Evolutionary conservation across 2,329 filamentous ascomycete genomes (phyloP).

Genomic region (Akanthomyces dipterigenus): DNA sequence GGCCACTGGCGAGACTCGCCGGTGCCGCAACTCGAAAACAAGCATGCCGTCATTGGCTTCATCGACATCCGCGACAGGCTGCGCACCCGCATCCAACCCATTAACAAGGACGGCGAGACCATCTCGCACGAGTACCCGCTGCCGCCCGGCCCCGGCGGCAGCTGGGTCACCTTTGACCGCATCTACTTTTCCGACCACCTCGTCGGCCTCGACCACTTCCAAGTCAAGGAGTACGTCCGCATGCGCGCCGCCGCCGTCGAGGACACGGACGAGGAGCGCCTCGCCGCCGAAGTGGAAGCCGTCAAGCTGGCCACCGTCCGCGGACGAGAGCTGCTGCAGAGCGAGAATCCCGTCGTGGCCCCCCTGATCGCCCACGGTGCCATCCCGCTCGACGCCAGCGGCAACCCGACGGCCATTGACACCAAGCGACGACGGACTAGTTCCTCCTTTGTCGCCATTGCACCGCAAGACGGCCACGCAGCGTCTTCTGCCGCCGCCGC

Average conservation of each 20-base stretch:
- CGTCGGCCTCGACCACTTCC: conserved; percentile 46
- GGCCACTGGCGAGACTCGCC: conserved; percentile 56
- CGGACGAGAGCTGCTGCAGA: conserved; percentile 35
- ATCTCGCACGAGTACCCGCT: conserved; percentile 41
- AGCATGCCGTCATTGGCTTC: conserved; percentile 55
- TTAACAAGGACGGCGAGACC: conserved; percentile 40
- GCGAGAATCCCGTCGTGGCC: conserved; percentile 35
- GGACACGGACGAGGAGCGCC: conserved; percentile 32
- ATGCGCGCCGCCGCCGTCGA: conserved; percentile 36
- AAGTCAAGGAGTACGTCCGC: conserved; percentile 58
- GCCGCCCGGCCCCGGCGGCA: conserved; percentile 53
- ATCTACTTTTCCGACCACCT: conserved; percentile 54
- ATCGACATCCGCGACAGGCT: conserved; percentile 56
- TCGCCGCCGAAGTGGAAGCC: conserved; percentile 34
- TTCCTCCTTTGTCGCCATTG: conserved; percentile 1
- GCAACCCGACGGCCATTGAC: not conserved
- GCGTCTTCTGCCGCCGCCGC: not conserved
- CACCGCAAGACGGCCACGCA: conserved; percentile 9
- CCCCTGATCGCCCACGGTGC: conserved; percentile 44
- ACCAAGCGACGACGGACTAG: conserved; percentile 41
- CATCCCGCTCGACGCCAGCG: conserved; percentile 35
- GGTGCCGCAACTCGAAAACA: conserved; percentile 40
- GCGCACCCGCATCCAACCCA: conserved; percentile 49
- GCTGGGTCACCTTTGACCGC: conserved; percentile 58
- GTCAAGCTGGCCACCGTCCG: conserved; percentile 41